Conservation (phyloP, 176 grass and related monocot species). For the bread wheat (Triticum aestivum) region IWGSC_CS_RefSeq_v2.1 NC_057809.1:211864853-211865352, state of each 20-base stretch:
- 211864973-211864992: no score
- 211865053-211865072: background rate
- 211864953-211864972: no score
- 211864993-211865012: no score
- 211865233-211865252: slow-evolving; percentile 74
- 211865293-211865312: background rate
- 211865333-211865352: slow-evolving; percentile 59
- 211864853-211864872: no score
- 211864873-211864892: no score
- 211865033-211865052: no score
- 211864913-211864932: no score
- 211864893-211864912: no score
- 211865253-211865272: slow-evolving; percentile 19
- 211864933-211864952: no score
- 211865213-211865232: slow-evolving; percentile 63
- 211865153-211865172: slow-evolving; percentile 55
- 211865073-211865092: background rate
- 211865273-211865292: slow-evolving; percentile 1
- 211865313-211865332: background rate
- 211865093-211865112: slow-evolving; percentile 23
- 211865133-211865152: slow-evolving; percentile 41
- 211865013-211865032: no score
- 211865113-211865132: slow-evolving; percentile 7
- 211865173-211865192: slow-evolving; percentile 70
- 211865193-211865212: slow-evolving; percentile 61